Conservation (phyloP, 306 rosid genomes). For the Dalbergia cochinchinensis region DNA sequence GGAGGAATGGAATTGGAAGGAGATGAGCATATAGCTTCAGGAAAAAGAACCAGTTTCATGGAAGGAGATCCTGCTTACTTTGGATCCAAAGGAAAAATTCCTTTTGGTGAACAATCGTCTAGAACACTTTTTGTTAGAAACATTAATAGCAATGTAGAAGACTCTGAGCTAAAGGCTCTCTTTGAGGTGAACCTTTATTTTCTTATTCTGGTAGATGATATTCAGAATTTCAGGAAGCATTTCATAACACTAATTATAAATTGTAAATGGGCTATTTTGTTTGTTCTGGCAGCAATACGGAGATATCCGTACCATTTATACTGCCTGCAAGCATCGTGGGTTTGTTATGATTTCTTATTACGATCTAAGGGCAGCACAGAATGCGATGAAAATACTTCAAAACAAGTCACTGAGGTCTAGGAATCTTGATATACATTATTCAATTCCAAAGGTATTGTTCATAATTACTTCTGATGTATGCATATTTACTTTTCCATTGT, state of each 20-base stretch:
- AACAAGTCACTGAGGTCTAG: slow-evolving; percentile 65
- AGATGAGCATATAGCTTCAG: slow-evolving; percentile 53
- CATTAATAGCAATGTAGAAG: slow-evolving; percentile 76
- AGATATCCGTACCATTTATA: slow-evolving; percentile 71
- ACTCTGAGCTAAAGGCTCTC: slow-evolving; percentile 73
- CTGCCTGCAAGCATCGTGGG: slow-evolving; percentile 86
- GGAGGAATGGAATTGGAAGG: slow-evolving; percentile 91
- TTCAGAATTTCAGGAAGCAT: slow-evolving; percentile 41
- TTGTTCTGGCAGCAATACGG: slow-evolving; percentile 71
- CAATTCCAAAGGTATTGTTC: slow-evolving; percentile 75
- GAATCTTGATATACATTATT: slow-evolving; percentile 83
- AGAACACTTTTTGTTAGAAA: slow-evolving; percentile 89
- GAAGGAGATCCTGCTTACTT: slow-evolving; percentile 59
- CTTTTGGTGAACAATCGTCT: slow-evolving; percentile 74
- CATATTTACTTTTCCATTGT: slow-evolving; percentile 29
- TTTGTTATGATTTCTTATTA: slow-evolving; percentile 81
- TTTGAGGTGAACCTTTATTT: slow-evolving; percentile 72
- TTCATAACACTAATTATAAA: slow-evolving; percentile 32
- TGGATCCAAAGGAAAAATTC: slow-evolving; percentile 62
- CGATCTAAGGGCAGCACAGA: slow-evolving; percentile 81
- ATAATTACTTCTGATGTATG: slow-evolving; percentile 30
- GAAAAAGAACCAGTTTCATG: slow-evolving; percentile 44
- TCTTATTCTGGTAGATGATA: slow-evolving; percentile 34
- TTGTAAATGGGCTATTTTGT: slow-evolving; percentile 43
- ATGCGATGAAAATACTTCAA: slow-evolving; percentile 78